Percentiles rank a stretch among this genome's conserved stretches.
Conservation (phyloP, 2,329 filamentous ascomycete genomes). For the Paracoccidioides lutzii region DNA sequence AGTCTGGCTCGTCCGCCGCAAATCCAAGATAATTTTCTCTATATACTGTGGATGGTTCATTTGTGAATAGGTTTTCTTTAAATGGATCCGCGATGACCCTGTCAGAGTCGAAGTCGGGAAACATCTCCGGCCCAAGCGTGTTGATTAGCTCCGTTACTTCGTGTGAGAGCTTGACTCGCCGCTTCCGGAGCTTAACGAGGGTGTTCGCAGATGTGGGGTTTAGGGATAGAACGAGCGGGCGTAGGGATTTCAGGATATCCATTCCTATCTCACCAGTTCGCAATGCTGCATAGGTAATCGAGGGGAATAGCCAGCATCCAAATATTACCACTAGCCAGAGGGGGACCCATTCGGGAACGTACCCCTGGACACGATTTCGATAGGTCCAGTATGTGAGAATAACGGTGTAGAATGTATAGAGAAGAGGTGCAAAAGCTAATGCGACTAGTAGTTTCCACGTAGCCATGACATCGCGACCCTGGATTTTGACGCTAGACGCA, state of each 20-base stretch:
- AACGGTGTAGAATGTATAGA: slow-evolving; percentile 71
- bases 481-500: slow-evolving; percentile 76
- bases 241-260: slow-evolving; percentile 92
- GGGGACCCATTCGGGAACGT: slow-evolving; percentile 65
- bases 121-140: slow-evolving; percentile 86
- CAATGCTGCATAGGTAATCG: slow-evolving; percentile 82
- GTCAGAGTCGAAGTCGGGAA: slow-evolving; percentile 80
- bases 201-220: slow-evolving; percentile 75
- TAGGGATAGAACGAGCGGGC: slow-evolving; percentile 73
- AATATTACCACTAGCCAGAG: slow-evolving; percentile 62
- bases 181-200: slow-evolving; percentile 61
- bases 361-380: slow-evolving; percentile 69
- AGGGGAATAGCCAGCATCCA: slow-evolving; percentile 69
- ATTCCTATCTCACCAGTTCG: slow-evolving; percentile 96
- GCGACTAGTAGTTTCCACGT: slow-evolving; percentile 92
- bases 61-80: slow-evolving; percentile 20
- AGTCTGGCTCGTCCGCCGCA: not conserved
- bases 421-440: slow-evolving; percentile 64
- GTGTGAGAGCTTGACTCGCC: slow-evolving; percentile 59
- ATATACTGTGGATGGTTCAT: slow-evolving; percentile 11
- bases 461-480: slow-evolving; percentile 78
- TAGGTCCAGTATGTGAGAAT: slow-evolving; percentile 65
- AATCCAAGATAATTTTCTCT: slow-evolving; percentile 6
- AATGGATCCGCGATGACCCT: slow-evolving; percentile 50
- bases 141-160: slow-evolving; percentile 91